Base-by-base conservation (phyloP, 2,329 filamentous ascomycete species). In the Fusarium pseudonygamai region DNA sequence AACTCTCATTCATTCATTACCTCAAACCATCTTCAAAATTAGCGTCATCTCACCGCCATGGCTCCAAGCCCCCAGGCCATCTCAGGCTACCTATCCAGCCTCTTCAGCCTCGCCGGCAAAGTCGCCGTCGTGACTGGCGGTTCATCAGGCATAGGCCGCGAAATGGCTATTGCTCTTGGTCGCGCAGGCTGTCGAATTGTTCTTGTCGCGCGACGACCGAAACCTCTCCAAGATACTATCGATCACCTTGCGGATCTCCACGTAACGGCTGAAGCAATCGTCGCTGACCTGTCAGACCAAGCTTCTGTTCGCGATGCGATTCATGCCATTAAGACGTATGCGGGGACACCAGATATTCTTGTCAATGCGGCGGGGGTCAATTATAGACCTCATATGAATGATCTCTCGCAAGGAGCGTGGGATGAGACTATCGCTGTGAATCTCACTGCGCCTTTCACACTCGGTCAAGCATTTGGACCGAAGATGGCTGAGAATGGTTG, bases 71-170 rank as follows among this genome's bases (percentile, higher is more conserved):
- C 49, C 7, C 64, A 60, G 7, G 50, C 64, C 15, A 64, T 71
- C 20, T 62, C 65, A 18, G 52, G 24, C 64, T 81, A 80, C 47
- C 76, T 82, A 32, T 56, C 77, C 30, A 71, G 72, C 13, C 68
- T 82, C 36, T 81, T 82, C 60, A 71, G 76, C 24, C 78, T 82
- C n/a, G 60, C 69, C 0, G 80, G 79, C 22, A 74, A 73, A 42
- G 75, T 77, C 10, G 80, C 79, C 1, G 74, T 82, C 12, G 69
- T 82, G 3, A 81, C 80, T 0, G 80, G 80, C 12, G 80, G 76
- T n/a, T 81, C 80, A 65, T 79, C 79, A 7, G 80, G 80, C 16
- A 82, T 82, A 55, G 80, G 80, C 15, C 78, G 78, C 3, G 77
- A 76, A 26, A 82, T 82, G 67, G 78, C 80, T 0, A 65, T 75